Evolutionary conservation across 768 basidiomycete genomes (phyloP), one percentile per base, ranked within the genome.

Genomic region (Phlebiopsis flavidoalba): DNA sequence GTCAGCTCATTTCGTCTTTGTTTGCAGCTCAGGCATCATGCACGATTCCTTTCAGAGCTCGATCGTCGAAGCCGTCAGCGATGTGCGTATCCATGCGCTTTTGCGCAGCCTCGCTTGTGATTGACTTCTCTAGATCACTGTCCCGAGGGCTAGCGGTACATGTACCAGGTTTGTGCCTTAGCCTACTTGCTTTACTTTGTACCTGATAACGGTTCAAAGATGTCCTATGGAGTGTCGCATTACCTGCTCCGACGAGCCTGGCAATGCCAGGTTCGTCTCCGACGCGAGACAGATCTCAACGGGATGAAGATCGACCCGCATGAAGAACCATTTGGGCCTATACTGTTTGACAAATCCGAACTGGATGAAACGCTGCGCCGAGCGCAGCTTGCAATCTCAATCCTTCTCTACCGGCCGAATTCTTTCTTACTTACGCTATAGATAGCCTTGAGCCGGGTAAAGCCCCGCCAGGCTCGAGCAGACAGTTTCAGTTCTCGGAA

Each of bases 361-460:
- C 79, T 88, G 1, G 86, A 86, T 56, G 65, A 80, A 8, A 78
- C 76, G 70, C 74, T 88, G 11, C 78, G 83, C 33, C 75, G 85
- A 1, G 85, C 86, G 0, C 86, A 87, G 65, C 77, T 80, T 0
- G 85, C 85, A 0, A 75, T 85, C 73, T 88, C 8, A 77, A 78
- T 53, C 82, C 81, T 0, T 71, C 75, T 22, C 50, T 76, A 8
- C 54, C 60, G 31, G 51, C 55, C 22, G 51, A 49, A 14, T 55
- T 24, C 37, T 61, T 64, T 21, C 51, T 50, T 40, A 43, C 52
- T 45, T 60, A 60, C 50, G 63, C 60, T 19, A 60, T 59, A n/a
- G 48, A 19, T 11, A 50, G 40, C 14, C 57, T 63, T 12, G 45
- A 57, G 19, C 48, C 54, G 12, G 66, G 62, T 35, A 3, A 43